Conservation (phyloP, 106 monocot genomes). For the Ottelia alismoides region DNA sequence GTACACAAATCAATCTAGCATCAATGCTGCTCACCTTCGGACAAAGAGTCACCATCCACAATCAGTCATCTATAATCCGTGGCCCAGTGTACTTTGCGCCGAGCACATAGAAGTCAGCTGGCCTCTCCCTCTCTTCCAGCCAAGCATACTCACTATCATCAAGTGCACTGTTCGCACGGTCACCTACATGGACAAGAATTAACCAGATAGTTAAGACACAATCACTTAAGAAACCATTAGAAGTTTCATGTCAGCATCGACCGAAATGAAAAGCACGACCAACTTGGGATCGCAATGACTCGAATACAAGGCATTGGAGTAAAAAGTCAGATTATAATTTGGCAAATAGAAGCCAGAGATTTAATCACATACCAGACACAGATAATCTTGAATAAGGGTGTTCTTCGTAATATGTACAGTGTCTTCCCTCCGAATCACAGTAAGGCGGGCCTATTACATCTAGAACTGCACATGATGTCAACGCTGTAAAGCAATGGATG, state of each 20-base stretch:
- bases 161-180: background rate
- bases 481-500: conserved; percentile 11
- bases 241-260: background rate
- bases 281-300: background rate
- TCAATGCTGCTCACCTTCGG: too few relatives aligned
- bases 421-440: conserved; percentile 1
- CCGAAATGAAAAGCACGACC: background rate
- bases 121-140: conserved; percentile 40
- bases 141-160: conserved; percentile 27
- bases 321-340: background rate
- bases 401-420: conserved; percentile 5
- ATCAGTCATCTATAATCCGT: conserved; percentile 26
- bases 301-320: background rate
- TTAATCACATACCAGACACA: background rate
- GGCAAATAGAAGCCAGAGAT: background rate
- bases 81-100: conserved; percentile 46
- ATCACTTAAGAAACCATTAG: background rate
- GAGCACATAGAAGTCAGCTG: conserved; percentile 25
- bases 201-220: conserved; percentile 19
- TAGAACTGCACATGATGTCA: conserved; percentile 4
- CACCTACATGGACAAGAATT: conserved; percentile 17
- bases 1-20: too few relatives aligned
- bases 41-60: too few relatives aligned
- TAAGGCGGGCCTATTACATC: conserved; percentile 7
- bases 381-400: background rate